Conservation (phyloP, 495 filamentous ascomycete species). For the Penicillium alfredii region DNA sequence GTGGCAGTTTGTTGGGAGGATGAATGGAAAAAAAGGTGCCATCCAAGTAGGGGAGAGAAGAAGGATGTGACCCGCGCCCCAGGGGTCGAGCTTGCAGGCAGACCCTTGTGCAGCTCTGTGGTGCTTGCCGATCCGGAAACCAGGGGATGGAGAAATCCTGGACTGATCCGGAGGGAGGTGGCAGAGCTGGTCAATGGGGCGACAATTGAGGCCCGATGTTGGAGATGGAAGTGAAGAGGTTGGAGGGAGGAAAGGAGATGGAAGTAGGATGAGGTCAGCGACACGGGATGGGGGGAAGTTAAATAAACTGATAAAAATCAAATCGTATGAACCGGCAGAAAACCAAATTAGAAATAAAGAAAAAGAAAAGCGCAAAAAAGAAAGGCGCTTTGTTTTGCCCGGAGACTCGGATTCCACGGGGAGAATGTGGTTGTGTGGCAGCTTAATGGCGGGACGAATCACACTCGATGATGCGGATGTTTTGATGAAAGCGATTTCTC, state of each 20-base stretch:
- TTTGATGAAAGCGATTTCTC: constrained; percentile 15
- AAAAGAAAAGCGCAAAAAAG: constrained; percentile 5
- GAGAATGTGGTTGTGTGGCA: constrained; percentile 23
- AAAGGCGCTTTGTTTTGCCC: constrained; percentile 35
- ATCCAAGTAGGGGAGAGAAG: neutral
- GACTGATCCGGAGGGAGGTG: neutral
- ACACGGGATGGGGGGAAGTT: constrained; percentile 17
- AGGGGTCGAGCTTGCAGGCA: too few relatives aligned
- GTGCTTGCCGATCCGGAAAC: too few relatives aligned
- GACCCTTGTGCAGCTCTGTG: too few relatives aligned
- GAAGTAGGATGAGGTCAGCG: constrained; percentile 30
- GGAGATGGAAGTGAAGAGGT: constrained; percentile 8
- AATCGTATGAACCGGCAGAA: too few relatives aligned
- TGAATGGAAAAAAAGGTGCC: constrained; percentile 6
- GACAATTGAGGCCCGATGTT: neutral
- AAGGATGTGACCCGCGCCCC: constrained; percentile 7
- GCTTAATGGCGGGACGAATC: constrained; percentile 9
- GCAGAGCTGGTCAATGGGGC: neutral
- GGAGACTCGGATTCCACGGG: constrained; percentile 1
- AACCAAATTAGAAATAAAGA: constrained; percentile 11
- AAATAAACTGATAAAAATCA: constrained; percentile 8
- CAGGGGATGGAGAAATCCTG: constrained; percentile 2
- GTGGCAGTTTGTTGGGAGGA: constrained; percentile 1
- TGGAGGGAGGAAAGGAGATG: constrained; percentile 14
- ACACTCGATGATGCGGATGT: constrained; percentile 17